Base-by-base conservation (phyloP, 2,329 filamentous ascomycete species). In the Diaporthe velutina region DNA sequence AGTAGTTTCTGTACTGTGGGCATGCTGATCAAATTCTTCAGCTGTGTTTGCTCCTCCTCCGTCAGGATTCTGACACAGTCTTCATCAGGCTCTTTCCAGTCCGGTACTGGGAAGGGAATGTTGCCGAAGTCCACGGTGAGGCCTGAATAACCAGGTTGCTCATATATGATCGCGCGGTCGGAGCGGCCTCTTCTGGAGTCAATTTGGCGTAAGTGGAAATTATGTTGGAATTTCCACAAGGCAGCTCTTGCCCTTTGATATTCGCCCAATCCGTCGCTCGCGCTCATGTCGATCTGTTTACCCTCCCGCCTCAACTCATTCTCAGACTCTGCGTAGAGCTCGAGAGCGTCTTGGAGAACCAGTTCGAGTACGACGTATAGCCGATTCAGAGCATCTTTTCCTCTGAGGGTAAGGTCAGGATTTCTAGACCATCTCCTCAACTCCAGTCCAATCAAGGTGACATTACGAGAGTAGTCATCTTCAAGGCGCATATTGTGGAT, bases 401-500 rank as follows among this genome's bases (percentile, higher is more conserved):
- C 48, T 9, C 2, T 30, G 17, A 52, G n/a, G 5, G n/a, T 25
- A 1, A 68, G 33, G 5, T 9, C 33, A 19, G 30, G 22, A 28
- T 17, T 28, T 3, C 15, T 28, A 9, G 48, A 15, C 12, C n/a
- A 68, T 12, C 3, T 19, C 17, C 15, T 54, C 10, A 68, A 1
- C 2, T 40, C n/a, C n/a, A 8, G 33, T 40, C 33, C 64, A 22
- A 68, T 40, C 64, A 68, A 15, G 30, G 33, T 54, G 12, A 40
- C 48, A 22, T 54, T 52, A 22, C 33, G 30, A 30, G 64, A 68
- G 48, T 68, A 68, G n/a, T 68, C 64, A 22, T 68, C 45, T 54
- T 68, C 64, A 22, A 68, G 1, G 15, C 48, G 64, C 15, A n/a
- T n/a, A 13, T 4, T 4, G 17, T 40, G 10, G n/a, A 68, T 40